Conservation (phyloP, 306 rosid genomes). For the Pyrus betulifolia region DNA sequence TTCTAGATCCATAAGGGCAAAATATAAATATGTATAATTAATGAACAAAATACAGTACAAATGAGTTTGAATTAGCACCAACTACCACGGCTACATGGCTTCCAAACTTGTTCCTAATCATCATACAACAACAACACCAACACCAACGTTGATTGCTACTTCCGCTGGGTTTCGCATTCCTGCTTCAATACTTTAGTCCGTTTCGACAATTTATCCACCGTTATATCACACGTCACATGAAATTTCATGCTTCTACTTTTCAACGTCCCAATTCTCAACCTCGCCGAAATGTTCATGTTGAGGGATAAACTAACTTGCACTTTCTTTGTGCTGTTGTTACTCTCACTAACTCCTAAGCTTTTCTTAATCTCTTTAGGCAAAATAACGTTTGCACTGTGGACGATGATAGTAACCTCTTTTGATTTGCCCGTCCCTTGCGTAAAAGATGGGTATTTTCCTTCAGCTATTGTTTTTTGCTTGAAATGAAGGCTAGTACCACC, state of each 20-base stretch:
- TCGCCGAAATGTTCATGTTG: constrained; percentile 16
- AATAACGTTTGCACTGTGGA: constrained; percentile 9
- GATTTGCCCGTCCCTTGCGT: constrained; percentile 8
- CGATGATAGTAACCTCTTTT: neutral
- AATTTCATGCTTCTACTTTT: constrained; percentile 15
- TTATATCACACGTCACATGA: constrained; percentile 27
- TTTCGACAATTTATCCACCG: constrained; percentile 36
- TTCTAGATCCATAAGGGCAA: neutral
- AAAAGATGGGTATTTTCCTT: constrained; percentile 25
- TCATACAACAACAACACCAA: neutral
- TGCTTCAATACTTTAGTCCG: constrained; percentile 29
- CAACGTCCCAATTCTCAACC: constrained; percentile 18
- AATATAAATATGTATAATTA: neutral
- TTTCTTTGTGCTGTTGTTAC: neutral
- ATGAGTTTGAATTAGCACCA: neutral
- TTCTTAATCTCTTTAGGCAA: constrained; percentile 28
- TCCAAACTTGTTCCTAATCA: neutral
- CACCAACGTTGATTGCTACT: neutral
- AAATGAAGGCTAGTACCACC: constrained; percentile 32
- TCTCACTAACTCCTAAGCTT: constrained; percentile 10
- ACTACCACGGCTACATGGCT: neutral
- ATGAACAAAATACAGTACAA: neutral
- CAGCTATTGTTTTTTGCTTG: constrained; percentile 22
- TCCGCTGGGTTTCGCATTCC: constrained; percentile 27
- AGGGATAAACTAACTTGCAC: constrained; percentile 17